Evolutionary conservation across 306 rosid species (phyloP).

Genomic region (Vicia faba): DNA sequence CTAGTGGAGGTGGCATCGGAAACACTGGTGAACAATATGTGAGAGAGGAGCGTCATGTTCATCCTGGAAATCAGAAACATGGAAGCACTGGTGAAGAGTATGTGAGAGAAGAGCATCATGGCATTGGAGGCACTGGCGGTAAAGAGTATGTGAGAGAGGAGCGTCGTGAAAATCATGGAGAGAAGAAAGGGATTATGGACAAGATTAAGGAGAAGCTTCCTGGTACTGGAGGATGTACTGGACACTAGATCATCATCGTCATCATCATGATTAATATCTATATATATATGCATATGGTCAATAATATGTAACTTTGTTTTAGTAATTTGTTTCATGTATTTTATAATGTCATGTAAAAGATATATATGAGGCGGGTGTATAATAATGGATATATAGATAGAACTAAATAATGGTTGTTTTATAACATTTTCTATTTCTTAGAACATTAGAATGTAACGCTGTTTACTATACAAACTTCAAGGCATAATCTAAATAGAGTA

Average conservation of each 20-base stretch:
- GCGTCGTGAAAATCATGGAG: not conserved
- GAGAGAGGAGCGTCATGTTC: not conserved
- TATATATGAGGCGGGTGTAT: not conserved
- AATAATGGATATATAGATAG: not conserved
- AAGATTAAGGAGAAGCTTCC: slow-evolving; percentile 26
- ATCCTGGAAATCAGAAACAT: slow-evolving; percentile 12
- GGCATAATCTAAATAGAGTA: no score
- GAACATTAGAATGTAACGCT: no score
- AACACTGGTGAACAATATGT: not conserved
- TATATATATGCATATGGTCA: not conserved
- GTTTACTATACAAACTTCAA: no score
- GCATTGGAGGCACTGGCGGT: not conserved
- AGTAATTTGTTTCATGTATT: not conserved
- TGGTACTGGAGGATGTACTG: not conserved
- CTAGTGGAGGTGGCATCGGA: not conserved
- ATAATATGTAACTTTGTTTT: not conserved
- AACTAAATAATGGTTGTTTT: not conserved
- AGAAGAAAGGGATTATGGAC: slow-evolving; percentile 26
- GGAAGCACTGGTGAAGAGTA: slow-evolving; percentile 3
- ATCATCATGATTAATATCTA: not conserved
- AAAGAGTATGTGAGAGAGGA: no score
- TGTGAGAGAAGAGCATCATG: not conserved
- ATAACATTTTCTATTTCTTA: no score
- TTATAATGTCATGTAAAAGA: not conserved
- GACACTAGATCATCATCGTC: not conserved